phyloP scores from a whole-genome alignment of 108 stramenopile genomes.

The Cyclotella choctawhatcheeana region DNA sequence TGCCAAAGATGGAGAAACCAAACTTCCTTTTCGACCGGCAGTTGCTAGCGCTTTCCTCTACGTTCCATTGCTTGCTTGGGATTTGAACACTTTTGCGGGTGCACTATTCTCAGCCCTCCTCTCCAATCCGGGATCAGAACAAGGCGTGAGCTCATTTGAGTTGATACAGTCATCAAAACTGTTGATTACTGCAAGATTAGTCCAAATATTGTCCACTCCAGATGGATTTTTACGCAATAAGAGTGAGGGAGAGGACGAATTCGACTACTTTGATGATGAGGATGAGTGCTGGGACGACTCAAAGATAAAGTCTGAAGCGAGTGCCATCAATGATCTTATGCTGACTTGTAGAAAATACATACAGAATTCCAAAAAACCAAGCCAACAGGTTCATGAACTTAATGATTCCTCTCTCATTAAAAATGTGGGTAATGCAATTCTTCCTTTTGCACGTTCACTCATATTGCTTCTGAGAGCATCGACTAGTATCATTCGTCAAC shows the following conservation, averaged over 20 bases:
- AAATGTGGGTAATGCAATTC: constrained; percentile 68
- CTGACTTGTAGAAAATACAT: constrained; percentile 44
- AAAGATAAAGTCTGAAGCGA: constrained; percentile 49
- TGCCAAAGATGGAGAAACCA: neutral
- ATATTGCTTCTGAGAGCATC: constrained; percentile 80
- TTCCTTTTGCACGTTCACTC: constrained; percentile 80
- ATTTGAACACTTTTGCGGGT: constrained; percentile 80
- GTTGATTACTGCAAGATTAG: constrained; percentile 66
- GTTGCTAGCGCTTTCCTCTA: constrained; percentile 83
- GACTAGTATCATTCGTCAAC: constrained; percentile 52
- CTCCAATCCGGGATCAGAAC: constrained; percentile 37
- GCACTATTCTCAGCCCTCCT: constrained; percentile 80
- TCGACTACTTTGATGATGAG: constrained; percentile 42
- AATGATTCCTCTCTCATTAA: constrained; percentile 53
- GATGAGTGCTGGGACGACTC: constrained; percentile 36
- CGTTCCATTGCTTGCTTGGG: constrained; percentile 87
- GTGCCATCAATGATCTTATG: constrained; percentile 55
- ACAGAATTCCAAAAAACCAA: constrained; percentile 18
- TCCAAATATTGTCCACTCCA: constrained; percentile 78
- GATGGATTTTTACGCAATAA: constrained; percentile 59
- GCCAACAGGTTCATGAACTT: constrained; percentile 8
- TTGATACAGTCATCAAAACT: constrained; percentile 57
- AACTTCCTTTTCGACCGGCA: constrained; percentile 76
- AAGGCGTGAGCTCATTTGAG: constrained; percentile 51
- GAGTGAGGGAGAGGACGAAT: constrained; percentile 29